These are phyloP conservation scores for Cyberlindnera bimundalis DNA, from an alignment of 805 yeast genomes.

Conservation along the genomic window DNA sequence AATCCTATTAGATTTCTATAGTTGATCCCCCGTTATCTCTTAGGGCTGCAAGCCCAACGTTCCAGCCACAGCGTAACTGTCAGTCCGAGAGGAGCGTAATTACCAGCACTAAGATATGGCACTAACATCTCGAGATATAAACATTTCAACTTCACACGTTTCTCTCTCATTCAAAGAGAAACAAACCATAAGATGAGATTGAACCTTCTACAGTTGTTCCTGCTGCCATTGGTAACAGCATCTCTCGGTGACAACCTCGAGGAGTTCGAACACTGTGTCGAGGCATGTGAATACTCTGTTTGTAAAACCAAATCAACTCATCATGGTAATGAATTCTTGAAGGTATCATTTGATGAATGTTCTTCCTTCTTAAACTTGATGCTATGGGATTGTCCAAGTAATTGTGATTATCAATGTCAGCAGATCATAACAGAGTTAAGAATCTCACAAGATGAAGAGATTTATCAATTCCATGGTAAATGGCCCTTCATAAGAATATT, in stretches of 20 bases:
- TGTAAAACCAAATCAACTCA: constrained; percentile 8
- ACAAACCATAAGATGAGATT: too few species aligned
- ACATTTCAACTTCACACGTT: too few species aligned
- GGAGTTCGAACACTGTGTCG: constrained; percentile 16
- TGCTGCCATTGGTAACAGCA: not conserved
- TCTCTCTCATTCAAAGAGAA: too few species aligned
- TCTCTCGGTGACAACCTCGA: constrained; percentile 18
- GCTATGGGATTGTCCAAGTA: constrained; percentile 70
- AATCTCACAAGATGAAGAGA: constrained; percentile 41
- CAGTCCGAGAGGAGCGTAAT: too few species aligned
- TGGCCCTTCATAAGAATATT: constrained; percentile 85
- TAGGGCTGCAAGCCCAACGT: too few species aligned
- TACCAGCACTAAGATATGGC: too few species aligned
- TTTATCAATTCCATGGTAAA: constrained; percentile 91
- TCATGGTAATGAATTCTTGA: constrained; percentile 10
- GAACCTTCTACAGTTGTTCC: not conserved
- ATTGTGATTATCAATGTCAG: constrained; percentile 95
- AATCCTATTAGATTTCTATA: too few species aligned
- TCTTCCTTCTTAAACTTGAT: constrained; percentile 37
- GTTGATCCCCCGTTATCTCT: too few species aligned
- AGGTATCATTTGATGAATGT: constrained; percentile 6
- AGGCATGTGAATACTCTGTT: constrained; percentile 13
- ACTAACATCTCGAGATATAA: too few species aligned
- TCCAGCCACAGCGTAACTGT: too few species aligned
- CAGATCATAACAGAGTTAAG: constrained; percentile 63